Base-by-base conservation (phyloP, 352 stramenopile genomes). In the Globisporangium heterothallicum region DNA sequence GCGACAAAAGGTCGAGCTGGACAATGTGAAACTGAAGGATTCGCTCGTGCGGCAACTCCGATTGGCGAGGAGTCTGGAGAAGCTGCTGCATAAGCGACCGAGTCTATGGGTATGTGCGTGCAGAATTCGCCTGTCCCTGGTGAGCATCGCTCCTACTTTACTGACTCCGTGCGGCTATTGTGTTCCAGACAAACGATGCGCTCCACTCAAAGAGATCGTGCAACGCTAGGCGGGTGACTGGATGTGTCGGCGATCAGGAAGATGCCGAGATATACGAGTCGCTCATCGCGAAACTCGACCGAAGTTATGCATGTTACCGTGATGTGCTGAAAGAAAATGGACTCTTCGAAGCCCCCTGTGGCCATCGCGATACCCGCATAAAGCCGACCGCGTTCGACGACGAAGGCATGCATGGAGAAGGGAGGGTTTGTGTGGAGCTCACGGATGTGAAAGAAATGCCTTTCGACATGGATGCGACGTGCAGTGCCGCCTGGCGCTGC, bases 341-440 rank as follows among this genome's bases (percentile, higher is more conserved):
- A 19, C 41, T 58, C 2, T 4, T 35, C 4, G 21, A 40, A 7
- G 42, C 42, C 24, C 5, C 42, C 0, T 45, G 42, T 6, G 51
- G 51, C 3, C 18, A 40, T 25, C 21, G 51, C 2, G 21, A 32
- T 10, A 50, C 51, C 7, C 49, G 14, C 4, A 26, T 40, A 18
- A 32, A 16, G 13, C 49, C 35, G 5, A 9, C 40, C 25, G 46
- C 27, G 1, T 19, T 43, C 16, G 41, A 24, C 12, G 10, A 21
- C 16, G 49, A 25, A 2, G 47, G 6, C 6, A 16, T 16, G 14
- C 6, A 18, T 38, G 32, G n/a, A 38, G 49, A 56, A 21, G n/a
- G n/a, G n/a, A 56, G 49, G 21, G 25, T 56, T 10, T 49, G 26
- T 9, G 59, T 68, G 18, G 59, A 71, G 51, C 59, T 71, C 42